Evolutionary conservation across 495 filamentous ascomycete species (phyloP).

Genomic region (Tuber brumale): DNA sequence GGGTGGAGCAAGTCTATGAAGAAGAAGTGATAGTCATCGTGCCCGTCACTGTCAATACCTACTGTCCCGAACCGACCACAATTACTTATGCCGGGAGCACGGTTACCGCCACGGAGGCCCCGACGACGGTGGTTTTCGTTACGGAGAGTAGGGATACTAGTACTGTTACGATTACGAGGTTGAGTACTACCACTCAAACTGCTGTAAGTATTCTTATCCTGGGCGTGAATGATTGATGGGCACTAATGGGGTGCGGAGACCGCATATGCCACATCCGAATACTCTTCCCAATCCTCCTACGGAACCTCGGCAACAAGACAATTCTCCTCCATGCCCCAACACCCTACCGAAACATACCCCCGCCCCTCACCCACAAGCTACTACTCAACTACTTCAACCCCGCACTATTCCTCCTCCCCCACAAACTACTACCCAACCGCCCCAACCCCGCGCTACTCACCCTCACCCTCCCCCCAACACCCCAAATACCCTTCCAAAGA

Average conservation of each 20-base stretch:
- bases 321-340: not conserved
- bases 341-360: conserved; percentile 4
- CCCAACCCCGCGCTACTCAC: too few relatives aligned
- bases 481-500: too few relatives aligned
- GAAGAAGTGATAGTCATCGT: conserved; percentile 8
- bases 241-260: not conserved
- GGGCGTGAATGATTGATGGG: not conserved
- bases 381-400: not conserved
- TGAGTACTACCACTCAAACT: not conserved
- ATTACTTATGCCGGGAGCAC: conserved; percentile 39
- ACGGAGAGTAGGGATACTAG: conserved; percentile 41
- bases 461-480: too few relatives aligned
- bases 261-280: conserved; percentile 13
- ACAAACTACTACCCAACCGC: too few relatives aligned
- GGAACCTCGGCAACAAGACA: not conserved
- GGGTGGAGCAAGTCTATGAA: conserved; percentile 14
- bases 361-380: not conserved
- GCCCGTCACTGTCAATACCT: conserved; percentile 26
- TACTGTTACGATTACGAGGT: conserved; percentile 7
- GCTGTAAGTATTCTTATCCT: conserved; percentile 10
- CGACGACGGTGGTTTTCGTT: conserved; percentile 48
- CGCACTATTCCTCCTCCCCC: not conserved
- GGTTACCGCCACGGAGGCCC: conserved; percentile 47
- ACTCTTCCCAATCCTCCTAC: not conserved
- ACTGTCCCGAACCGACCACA: conserved; percentile 22